Evolutionary conservation across 1,139 yeast species (phyloP).

Genomic region (Hyphopichia pseudoburtonii): DNA sequence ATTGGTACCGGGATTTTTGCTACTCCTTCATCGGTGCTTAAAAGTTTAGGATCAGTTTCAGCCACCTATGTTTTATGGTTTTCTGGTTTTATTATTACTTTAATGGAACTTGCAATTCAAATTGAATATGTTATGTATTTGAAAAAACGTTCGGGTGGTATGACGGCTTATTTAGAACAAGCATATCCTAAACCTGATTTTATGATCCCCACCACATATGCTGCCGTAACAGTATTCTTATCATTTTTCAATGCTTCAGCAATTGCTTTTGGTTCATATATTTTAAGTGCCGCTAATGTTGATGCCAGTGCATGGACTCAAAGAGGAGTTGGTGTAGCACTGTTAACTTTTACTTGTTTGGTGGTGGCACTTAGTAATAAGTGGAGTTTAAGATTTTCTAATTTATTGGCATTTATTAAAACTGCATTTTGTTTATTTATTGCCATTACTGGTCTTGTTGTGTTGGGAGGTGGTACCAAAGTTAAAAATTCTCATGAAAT

Average conservation of each 20-base stretch:
- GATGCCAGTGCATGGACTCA: conserved; percentile 37
- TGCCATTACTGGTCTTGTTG: conserved; percentile 35
- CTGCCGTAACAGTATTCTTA: conserved; percentile 39
- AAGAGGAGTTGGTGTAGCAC: conserved; percentile 43
- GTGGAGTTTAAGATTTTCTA: conserved; percentile 32
- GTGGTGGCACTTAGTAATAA: conserved; percentile 31
- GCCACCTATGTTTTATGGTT: conserved; percentile 45
- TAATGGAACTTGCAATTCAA: conserved; percentile 33
- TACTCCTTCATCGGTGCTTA: conserved; percentile 36
- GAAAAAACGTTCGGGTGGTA: conserved; percentile 40
- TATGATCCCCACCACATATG: conserved; percentile 41
- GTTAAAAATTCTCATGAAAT: conserved; percentile 30
- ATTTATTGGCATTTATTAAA: conserved; percentile 39
- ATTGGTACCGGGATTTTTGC: conserved; percentile 48
- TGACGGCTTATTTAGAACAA: conserved; percentile 44
- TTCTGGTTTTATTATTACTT: conserved; percentile 35
- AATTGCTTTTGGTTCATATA: conserved; percentile 41
- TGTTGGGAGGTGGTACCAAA: conserved; percentile 38
- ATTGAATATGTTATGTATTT: conserved; percentile 41
- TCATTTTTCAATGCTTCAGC: conserved; percentile 44
- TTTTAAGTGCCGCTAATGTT: conserved; percentile 36
- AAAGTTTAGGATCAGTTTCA: conserved; percentile 41
- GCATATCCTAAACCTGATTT: conserved; percentile 41
- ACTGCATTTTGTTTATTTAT: conserved; percentile 37
- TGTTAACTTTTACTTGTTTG: conserved; percentile 28